Conservation (phyloP, 441 rosid species). For the Bocquillonia castaneifolia region DNA sequence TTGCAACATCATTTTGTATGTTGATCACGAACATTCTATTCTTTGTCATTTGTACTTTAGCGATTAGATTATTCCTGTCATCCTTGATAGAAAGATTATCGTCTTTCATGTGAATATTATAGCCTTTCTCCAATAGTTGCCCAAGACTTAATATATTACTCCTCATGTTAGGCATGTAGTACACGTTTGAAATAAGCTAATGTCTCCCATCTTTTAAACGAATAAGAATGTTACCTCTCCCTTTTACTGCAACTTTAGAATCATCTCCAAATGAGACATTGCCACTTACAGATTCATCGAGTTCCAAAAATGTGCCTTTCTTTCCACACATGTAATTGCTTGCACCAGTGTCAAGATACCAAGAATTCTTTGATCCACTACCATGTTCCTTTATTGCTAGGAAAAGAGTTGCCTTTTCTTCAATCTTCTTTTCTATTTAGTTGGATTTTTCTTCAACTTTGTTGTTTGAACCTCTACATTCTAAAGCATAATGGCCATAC, state of each 20-base stretch:
- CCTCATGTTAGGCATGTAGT: neutral
- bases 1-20: neutral
- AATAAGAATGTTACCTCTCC: neutral
- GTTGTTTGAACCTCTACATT: neutral
- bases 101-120: too few relatives aligned
- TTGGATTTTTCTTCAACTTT: neutral
- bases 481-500: too few relatives aligned
- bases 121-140: too few relatives aligned
- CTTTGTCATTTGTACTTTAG: neutral
- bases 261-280: neutral
- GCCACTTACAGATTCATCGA: neutral
- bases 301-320: too few relatives aligned
- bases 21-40: neutral
- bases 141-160: neutral
- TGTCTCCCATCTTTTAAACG: neutral
- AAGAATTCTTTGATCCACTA: too few relatives aligned
- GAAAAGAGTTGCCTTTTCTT: neutral
- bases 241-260: neutral
- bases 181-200: neutral
- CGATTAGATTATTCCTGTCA: neutral
- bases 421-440: neutral
- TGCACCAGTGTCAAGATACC: too few relatives aligned
- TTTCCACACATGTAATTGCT: too few relatives aligned
- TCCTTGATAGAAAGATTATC: neutral
- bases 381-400: neutral